These are phyloP conservation scores for Paecilomyces fulvus DNA, from an alignment of 2,329 filamentous ascomycete species.

Conservation along the genomic window DNA sequence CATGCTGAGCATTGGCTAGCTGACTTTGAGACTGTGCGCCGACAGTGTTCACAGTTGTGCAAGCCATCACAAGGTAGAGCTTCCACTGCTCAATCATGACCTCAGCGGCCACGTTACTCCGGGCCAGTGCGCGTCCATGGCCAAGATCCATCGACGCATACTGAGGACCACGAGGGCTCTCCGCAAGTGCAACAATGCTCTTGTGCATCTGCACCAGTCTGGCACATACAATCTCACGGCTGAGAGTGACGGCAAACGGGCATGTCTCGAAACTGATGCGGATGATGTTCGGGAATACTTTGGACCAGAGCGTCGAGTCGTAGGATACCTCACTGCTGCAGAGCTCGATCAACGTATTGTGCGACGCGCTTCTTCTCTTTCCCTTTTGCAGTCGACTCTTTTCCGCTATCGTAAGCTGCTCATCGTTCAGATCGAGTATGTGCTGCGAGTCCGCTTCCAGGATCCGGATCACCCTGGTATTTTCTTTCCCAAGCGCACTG, in stretches of 20 bases:
- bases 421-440: constrained; percentile 87
- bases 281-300: constrained; percentile 92
- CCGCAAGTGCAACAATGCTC: constrained; percentile 68
- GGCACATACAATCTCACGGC: constrained; percentile 85
- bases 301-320: constrained; percentile 93
- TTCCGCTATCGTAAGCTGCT: constrained; percentile 75
- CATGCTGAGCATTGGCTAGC: constrained; percentile 60
- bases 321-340: constrained; percentile 94
- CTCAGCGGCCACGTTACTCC: constrained; percentile 63
- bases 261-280: constrained; percentile 85
- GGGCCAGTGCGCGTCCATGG: constrained; percentile 32
- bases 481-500: constrained; percentile 70
- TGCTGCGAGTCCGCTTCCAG: constrained; percentile 81
- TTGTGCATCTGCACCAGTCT: constrained; percentile 89
- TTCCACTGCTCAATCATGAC: constrained; percentile 97
- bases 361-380: constrained; percentile 71
- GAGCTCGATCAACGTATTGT: constrained; percentile 82
- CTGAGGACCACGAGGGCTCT: constrained; percentile 52
- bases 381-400: constrained; percentile 85
- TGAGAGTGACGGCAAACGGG: constrained; percentile 81
- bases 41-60: constrained; percentile 82
- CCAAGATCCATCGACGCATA: constrained; percentile 26
- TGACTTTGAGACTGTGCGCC: constrained; percentile 55
- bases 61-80: constrained; percentile 91
- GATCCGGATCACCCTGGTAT: constrained; percentile 79